Conservation (phyloP, 176 grass and related monocot genomes). For the Cocos nucifera region DNA sequence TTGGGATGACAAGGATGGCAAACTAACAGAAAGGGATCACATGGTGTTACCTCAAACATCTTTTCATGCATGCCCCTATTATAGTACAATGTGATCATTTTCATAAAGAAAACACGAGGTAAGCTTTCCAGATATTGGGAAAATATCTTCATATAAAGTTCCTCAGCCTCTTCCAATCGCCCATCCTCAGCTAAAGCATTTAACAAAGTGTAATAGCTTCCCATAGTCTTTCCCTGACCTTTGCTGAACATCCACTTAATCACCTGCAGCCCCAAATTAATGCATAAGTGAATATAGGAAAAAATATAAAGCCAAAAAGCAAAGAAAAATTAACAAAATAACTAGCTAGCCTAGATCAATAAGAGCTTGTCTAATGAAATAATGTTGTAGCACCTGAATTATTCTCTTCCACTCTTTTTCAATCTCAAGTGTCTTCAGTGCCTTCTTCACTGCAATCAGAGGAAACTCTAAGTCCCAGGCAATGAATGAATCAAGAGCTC, state of each 20-base stretch:
- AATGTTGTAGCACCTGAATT: slow-evolving; percentile 55
- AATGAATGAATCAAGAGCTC: slow-evolving; percentile 91
- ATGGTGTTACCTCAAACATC: slow-evolving; percentile 73
- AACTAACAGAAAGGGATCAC: neutral
- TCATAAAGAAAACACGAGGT: slow-evolving; percentile 82
- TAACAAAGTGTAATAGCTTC: slow-evolving; percentile 80
- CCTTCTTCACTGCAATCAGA: slow-evolving; percentile 88
- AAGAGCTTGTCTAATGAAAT: neutral
- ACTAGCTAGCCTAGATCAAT: neutral
- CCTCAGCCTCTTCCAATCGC: slow-evolving; percentile 75
- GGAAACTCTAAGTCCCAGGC: slow-evolving; percentile 99
- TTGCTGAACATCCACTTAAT: slow-evolving; percentile 99
- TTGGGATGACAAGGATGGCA: neutral
- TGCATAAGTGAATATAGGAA: neutral
- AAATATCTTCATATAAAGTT: slow-evolving; percentile 81
- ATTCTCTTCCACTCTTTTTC: slow-evolving; percentile 98
- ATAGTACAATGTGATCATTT: slow-evolving; percentile 67
- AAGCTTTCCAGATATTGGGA: slow-evolving; percentile 66
- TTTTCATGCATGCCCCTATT: slow-evolving; percentile 47
- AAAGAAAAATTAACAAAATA: neutral
- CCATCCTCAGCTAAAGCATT: slow-evolving; percentile 82
- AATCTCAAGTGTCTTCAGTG: slow-evolving; percentile 68
- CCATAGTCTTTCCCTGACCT: slow-evolving; percentile 98
- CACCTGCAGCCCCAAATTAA: slow-evolving; percentile 38
- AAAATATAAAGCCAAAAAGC: neutral